Conservation (phyloP, 805 yeast species). For the Nakazawaea populi region DNA sequence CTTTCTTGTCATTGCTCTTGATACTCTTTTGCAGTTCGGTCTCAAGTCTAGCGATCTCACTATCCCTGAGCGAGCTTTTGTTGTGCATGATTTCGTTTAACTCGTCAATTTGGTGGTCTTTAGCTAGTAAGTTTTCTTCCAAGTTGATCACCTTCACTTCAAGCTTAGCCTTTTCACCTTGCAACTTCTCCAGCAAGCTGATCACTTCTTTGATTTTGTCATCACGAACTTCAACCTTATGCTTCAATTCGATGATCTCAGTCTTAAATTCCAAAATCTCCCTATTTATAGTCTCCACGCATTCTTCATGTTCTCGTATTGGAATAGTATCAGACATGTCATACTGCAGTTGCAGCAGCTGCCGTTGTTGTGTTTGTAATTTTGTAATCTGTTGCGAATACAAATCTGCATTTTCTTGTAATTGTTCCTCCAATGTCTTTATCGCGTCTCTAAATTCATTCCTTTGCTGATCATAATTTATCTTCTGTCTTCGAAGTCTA, state of each 20-base stretch:
- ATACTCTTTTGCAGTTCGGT: no score
- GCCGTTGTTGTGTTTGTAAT: constrained; percentile 16
- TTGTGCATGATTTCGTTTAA: constrained; percentile 12
- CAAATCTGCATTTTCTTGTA: constrained; percentile 46
- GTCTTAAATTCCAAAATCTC: constrained; percentile 1
- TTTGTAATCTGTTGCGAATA: constrained; percentile 41
- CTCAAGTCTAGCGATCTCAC: no score
- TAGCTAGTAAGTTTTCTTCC: constrained; percentile 1
- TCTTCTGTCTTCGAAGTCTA: constrained; percentile 39
- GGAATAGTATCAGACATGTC: not conserved
- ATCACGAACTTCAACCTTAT: constrained; percentile 5
- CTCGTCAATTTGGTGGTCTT: constrained; percentile 16
- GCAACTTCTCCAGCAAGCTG: not conserved
- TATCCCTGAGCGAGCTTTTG: no score
- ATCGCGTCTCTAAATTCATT: constrained; percentile 55
- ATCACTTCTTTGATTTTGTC: not conserved
- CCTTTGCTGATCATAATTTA: constrained; percentile 45
- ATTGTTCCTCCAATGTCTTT: constrained; percentile 47
- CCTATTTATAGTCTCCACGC: not conserved
- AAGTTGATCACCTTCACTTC: not conserved
- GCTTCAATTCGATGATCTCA: constrained; percentile 1
- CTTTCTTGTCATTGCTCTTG: no score
- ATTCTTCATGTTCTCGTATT: not conserved
- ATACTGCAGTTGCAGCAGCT: not conserved
- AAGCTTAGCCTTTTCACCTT: not conserved